Base-by-base conservation (phyloP, 371 early-diverging fungal species). In the Lichtheimia ornata region DNA sequence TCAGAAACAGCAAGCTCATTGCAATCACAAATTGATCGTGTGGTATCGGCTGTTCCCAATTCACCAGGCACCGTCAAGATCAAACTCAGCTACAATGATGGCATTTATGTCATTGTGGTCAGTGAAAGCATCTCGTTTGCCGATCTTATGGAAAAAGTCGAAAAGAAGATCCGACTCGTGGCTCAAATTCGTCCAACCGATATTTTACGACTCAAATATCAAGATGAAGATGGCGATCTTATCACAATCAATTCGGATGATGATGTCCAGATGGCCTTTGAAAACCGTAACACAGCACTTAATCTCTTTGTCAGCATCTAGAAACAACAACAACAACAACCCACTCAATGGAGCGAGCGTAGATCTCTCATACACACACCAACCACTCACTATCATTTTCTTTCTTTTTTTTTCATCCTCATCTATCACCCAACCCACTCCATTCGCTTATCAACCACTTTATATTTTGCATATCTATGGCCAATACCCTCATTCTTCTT, bases 231-330 rank as follows among this genome's bases (percentile, higher is more conserved):
- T 64, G 90, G 91, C 25, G 96, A 97, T 68, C 81, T 85, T 61
- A 88, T 96, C 35, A 88, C 87, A 40, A 89, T 97, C 66, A 88
- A 89, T 64, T 88, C 88, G 9, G 93, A 96, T 64, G 96, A 94
- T 42, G 98, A 97, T 71, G 91, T 97, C n/a, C 87, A 83, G 47
- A 78, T 96, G 88, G 96, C 97, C 4, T 93, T 96, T 78, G 95
- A 94, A 71, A 83, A 85, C 45, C 81, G 88, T 15, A 54, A 61
- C 30, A 73, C 65, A 51, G 73, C 77, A 41, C 68, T 77, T 65
- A 78, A 76, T 47, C 50, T 81, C 17, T 77, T 75, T 61, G 73
- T 81, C 57, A 75, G 62, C 54, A 54, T 67, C 14, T 71, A 72
- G 61, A 49, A 30, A 17, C 40, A 52, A n/a, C 41, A 18, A 18